These are phyloP conservation scores for Castanea sativa DNA, from an alignment of 306 rosid genomes.

Conservation along the genomic window DNA sequence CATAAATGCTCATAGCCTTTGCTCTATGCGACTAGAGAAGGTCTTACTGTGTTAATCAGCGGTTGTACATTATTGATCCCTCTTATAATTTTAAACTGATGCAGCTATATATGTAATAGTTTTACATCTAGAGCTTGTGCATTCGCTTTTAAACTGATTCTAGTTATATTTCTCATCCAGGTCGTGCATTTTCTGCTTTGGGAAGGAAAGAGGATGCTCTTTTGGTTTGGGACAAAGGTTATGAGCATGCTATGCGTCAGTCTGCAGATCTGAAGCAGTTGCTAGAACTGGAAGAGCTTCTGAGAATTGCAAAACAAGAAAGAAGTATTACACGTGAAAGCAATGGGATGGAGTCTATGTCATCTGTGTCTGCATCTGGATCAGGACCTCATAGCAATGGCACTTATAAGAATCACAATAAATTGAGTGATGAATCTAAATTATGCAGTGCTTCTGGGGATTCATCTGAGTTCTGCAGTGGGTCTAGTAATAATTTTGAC, in stretches of 20 bases:
- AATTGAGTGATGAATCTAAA: conserved; percentile 34
- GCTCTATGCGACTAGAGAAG: neutral
- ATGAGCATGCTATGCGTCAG: conserved; percentile 62
- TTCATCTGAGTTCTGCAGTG: conserved; percentile 45
- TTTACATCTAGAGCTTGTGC: neutral
- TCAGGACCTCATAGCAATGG: conserved; percentile 30
- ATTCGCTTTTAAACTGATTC: neutral
- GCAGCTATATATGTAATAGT: neutral
- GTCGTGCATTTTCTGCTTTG: conserved; percentile 67
- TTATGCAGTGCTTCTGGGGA: conserved; percentile 35
- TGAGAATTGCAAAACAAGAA: conserved; percentile 52
- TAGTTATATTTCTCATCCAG: conserved; percentile 36
- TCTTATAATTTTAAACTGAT: neutral
- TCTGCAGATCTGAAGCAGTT: conserved; percentile 84
- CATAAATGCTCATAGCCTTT: neutral
- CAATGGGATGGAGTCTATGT: conserved; percentile 21
- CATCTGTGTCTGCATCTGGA: conserved; percentile 29
- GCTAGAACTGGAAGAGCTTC: conserved; percentile 83
- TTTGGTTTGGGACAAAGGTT: conserved; percentile 87
- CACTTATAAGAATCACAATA: conserved; percentile 27
- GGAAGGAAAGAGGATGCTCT: conserved; percentile 85
- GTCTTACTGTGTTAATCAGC: neutral
- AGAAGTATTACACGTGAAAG: conserved; percentile 27
- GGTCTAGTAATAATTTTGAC: conserved; percentile 37
- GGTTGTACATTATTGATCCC: neutral